Conservation (phyloP, 2,329 filamentous ascomycete genomes). For the Balansia obtecta region DNA sequence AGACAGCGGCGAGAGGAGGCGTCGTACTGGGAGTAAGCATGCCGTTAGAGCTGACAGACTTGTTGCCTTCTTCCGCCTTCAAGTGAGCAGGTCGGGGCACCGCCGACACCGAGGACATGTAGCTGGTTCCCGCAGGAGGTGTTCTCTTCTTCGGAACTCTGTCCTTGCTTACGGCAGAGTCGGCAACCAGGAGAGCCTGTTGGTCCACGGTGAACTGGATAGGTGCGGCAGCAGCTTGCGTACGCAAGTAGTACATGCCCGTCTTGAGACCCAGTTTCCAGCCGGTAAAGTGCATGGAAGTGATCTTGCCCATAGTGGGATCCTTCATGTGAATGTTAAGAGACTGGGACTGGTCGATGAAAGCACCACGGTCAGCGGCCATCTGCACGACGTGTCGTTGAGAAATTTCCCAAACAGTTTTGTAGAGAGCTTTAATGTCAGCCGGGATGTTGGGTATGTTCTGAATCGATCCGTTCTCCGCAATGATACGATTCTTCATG, state of each 20-base stretch:
- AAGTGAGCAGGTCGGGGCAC: conserved; percentile 57
- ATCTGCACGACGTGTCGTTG: conserved; percentile 94
- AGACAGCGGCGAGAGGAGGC: conserved; percentile 38
- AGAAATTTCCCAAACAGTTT: conserved; percentile 99
- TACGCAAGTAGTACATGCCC: conserved; percentile 99
- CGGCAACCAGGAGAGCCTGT: conserved; percentile 77
- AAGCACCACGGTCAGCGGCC: conserved; percentile 95
- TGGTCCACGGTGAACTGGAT: conserved; percentile 99
- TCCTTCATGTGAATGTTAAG: conserved; percentile 99
- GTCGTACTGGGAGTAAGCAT: conserved; percentile 58
- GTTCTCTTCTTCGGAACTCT: conserved; percentile 57
- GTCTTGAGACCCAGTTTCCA: conserved; percentile 99
- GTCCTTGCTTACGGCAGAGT: conserved; percentile 62
- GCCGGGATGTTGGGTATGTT: conserved; percentile 93
- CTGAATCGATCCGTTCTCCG: conserved; percentile 89
- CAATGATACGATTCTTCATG: conserved; percentile 99
- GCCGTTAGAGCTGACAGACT: conserved; percentile 36
- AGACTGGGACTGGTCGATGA: conserved; percentile 97
- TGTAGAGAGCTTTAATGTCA: conserved; percentile 94
- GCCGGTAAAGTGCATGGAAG: conserved; percentile 96
- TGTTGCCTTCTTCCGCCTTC: conserved; percentile 36
- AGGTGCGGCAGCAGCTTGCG: conserved; percentile 88
- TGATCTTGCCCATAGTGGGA: conserved; percentile 99
- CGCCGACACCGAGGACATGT: conserved; percentile 45
- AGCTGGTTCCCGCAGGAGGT: conserved; percentile 40